Percentiles rank a stretch among this genome's conserved stretches.
Evolutionary conservation across 2,329 filamentous ascomycete species (phyloP).

Genomic region (Colletotrichum salicis): DNA sequence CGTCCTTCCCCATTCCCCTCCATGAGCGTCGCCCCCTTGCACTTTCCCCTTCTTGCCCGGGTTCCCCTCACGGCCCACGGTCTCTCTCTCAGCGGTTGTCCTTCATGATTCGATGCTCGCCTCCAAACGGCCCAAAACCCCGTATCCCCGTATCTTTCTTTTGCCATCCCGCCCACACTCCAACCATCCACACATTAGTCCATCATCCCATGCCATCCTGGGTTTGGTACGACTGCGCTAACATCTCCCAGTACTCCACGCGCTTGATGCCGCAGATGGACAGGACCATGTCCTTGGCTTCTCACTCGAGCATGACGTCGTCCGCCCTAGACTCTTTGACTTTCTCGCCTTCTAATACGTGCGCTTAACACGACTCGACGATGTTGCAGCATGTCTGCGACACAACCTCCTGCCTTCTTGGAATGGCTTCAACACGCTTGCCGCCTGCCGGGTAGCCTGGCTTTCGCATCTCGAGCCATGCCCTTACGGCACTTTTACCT

Average conservation of each 20-base stretch:
- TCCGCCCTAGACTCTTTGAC: not conserved
- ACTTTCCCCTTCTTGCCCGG: not conserved
- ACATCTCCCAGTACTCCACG: not conserved
- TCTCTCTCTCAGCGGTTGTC: conserved; percentile 2
- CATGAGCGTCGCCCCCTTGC: not conserved
- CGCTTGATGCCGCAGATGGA: not conserved
- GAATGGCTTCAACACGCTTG: conserved; percentile 1
- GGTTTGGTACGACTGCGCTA: not conserved
- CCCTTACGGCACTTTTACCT: not conserved
- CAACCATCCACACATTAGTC: not conserved
- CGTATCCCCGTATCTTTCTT: not conserved
- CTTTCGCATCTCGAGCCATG: conserved; percentile 4
- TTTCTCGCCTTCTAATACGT: conserved; percentile 24
- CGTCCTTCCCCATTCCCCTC: not conserved
- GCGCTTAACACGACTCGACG: conserved; percentile 26
- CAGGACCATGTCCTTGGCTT: conserved; percentile 22
- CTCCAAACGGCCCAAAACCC: not conserved
- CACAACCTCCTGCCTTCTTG: not conserved
- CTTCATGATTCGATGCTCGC: not conserved
- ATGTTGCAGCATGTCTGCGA: not conserved
- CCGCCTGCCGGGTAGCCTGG: conserved; percentile 3
- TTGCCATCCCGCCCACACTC: not conserved
- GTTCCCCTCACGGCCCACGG: conserved; percentile 13
- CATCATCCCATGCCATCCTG: not conserved
- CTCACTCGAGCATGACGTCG: conserved; percentile 27